Percentiles rank a stretch among this genome's conserved stretches.
phyloP scores from a whole-genome alignment of 495 filamentous ascomycete genomes.

The Aspergillus haitiensis region DNA sequence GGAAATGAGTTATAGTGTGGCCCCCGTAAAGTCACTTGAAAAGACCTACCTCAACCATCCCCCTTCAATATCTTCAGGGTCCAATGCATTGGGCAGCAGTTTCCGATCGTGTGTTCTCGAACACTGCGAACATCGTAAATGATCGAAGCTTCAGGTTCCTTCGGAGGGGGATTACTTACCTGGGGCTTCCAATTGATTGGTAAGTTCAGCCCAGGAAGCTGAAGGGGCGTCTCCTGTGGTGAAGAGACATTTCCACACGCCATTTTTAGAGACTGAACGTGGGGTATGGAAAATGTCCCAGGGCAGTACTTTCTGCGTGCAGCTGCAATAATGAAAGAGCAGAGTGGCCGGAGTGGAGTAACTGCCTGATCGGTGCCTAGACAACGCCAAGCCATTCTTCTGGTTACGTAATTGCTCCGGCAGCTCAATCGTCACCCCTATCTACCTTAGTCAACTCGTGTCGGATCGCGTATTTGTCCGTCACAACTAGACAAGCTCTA shows the following conservation, averaged over 20 bases:
- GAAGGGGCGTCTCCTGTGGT: neutral
- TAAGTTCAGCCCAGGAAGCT: conserved; percentile 1
- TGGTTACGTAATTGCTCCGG: no score
- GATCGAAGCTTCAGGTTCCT: neutral
- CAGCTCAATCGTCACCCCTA: no score
- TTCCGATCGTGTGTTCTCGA: neutral
- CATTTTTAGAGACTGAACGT: neutral
- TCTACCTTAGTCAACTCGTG: no score
- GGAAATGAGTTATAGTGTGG: neutral
- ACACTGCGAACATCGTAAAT: neutral
- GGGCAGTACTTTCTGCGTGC: neutral
- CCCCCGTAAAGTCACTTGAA: neutral
- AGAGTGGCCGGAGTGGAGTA: no score
- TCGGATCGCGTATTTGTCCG: no score
- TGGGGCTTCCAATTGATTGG: neutral
- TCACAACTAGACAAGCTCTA: no score
- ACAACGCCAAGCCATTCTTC: no score
- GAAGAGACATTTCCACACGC: neutral
- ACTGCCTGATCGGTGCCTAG: no score
- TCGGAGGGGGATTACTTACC: neutral
- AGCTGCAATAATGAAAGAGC: no score
- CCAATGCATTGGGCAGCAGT: neutral
- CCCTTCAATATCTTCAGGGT: conserved; percentile 10
- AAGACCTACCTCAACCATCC: conserved; percentile 4
- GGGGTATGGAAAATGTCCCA: neutral